Evolutionary conservation across 2,329 filamentous ascomycete species (phyloP), one percentile per base, ranked within the genome.

Genomic region (Cadophora sp.): DNA sequence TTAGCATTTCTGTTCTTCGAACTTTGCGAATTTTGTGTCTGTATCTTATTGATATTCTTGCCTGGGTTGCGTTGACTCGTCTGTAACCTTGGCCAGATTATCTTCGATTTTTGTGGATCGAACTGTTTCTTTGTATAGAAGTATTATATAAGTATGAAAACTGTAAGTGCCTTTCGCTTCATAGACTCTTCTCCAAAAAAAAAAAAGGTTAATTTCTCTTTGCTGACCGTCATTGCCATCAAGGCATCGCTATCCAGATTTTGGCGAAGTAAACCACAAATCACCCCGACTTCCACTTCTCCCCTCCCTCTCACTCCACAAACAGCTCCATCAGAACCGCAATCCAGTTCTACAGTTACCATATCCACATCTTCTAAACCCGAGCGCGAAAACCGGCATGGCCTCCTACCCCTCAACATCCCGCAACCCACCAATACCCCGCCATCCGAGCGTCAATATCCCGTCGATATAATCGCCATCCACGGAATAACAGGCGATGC

Each of bases 401-500:
- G 63, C 12, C 63, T 65, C 19, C n/a, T 65, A 3, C 63, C 37
- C 22, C 40, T 65, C 22, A 22, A 51, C n/a, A 24, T 29, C 29
- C n/a, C n/a, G 19, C 14, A 40, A 1, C 55, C 53, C 5, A 34
- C n/a, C 14, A 29, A 0, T 7, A 12, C 29, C 5, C 19, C 40
- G 7, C 26, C 14, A 5, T 26, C 55, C 14, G 62, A 34, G 29
- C 43, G 55, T 1, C 46, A 64, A 19, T 69, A 46, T 46, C 62
- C 69, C 1, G 55, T 72, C 19, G 71, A 74, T 27, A 68, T 73
- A 4, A 62, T 71, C 11, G 72, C 72, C 7, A 61, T 74, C 6
- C 72, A 74, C 60, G 71, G 72, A 0, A 71, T 74, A 19, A 68
- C 48, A 46, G 72, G 72, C 0, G 63, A 71, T 61, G 63, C 70